Conservation (phyloP, 2,329 filamentous ascomycete species). For the Cadophora malorum region DNA sequence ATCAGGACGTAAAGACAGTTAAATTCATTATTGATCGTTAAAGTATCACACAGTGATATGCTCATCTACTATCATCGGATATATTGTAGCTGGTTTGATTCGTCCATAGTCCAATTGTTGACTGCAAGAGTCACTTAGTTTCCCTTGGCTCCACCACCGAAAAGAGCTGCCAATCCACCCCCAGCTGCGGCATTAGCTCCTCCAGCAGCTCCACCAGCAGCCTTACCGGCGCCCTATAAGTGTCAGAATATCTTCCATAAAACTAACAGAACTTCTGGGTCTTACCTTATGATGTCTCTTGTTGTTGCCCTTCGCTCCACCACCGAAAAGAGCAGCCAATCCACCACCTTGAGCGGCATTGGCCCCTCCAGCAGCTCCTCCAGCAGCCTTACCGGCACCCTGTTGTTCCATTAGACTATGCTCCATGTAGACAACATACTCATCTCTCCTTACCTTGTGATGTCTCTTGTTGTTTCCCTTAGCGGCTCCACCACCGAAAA, state of each 20-base stretch:
- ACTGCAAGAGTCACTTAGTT: neutral
- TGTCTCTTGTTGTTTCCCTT: constrained; percentile 4
- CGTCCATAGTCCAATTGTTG: too few species aligned
- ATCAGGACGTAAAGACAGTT: neutral
- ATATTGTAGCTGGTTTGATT: neutral
- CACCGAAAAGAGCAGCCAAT: neutral
- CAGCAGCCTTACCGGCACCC: constrained; percentile 18
- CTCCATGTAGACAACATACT: too few species aligned
- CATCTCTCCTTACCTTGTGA: neutral
- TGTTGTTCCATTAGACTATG: neutral
- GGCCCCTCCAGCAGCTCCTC: constrained; percentile 5
- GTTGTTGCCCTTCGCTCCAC: neutral
- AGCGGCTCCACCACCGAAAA: neutral
- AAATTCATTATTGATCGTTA: constrained; percentile 6
- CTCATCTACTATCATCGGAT: neutral
- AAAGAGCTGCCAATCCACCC: constrained; percentile 20
- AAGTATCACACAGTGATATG: neutral
- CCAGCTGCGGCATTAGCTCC: neutral
- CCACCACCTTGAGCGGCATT: neutral
- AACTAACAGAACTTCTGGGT: too few species aligned
- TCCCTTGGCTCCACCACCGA: constrained; percentile 17
- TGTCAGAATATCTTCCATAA: neutral
- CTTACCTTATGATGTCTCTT: constrained; percentile 9
- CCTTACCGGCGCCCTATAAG: neutral
- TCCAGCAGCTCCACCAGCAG: neutral